Conservation (phyloP, 495 filamentous ascomycete species). For the Trypethelium eluteriae region DNA sequence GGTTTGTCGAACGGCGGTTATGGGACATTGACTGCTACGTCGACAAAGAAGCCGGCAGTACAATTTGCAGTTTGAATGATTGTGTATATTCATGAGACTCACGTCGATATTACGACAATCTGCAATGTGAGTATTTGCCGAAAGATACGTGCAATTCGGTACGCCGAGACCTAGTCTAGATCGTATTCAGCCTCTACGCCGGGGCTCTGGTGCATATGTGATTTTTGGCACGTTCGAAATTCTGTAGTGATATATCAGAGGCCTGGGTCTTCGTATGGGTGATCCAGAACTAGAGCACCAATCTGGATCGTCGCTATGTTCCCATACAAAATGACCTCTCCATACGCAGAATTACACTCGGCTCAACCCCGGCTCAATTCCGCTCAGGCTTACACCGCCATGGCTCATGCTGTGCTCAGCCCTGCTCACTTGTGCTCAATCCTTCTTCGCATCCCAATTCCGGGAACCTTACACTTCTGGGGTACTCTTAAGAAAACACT, state of each 20-base stretch:
- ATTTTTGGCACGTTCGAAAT: background rate
- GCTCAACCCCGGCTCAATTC: too few species aligned
- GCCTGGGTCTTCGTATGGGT: background rate
- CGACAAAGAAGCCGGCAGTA: background rate
- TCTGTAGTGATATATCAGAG: background rate
- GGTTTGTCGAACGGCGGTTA: conserved; percentile 28
- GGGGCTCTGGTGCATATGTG: background rate
- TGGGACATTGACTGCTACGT: conserved; percentile 16
- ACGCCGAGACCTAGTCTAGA: background rate
- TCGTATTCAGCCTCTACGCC: background rate
- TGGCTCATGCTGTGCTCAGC: too few species aligned
- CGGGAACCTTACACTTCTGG: too few species aligned
- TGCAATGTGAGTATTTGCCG: background rate
- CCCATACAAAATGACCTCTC: too few species aligned
- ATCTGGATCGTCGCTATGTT: too few species aligned
- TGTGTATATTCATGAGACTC: background rate
- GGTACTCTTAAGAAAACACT: too few species aligned
- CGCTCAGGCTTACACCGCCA: too few species aligned
- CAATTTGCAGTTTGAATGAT: background rate
- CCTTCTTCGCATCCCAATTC: too few species aligned
- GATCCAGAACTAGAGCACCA: background rate
- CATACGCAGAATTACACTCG: too few species aligned
- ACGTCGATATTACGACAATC: background rate
- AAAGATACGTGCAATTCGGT: background rate
- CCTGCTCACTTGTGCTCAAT: too few species aligned